Evolutionary conservation across 2,329 filamentous ascomycete species (phyloP), one percentile per base, ranked within the genome.

Genomic region (Xylaria multiplex): DNA sequence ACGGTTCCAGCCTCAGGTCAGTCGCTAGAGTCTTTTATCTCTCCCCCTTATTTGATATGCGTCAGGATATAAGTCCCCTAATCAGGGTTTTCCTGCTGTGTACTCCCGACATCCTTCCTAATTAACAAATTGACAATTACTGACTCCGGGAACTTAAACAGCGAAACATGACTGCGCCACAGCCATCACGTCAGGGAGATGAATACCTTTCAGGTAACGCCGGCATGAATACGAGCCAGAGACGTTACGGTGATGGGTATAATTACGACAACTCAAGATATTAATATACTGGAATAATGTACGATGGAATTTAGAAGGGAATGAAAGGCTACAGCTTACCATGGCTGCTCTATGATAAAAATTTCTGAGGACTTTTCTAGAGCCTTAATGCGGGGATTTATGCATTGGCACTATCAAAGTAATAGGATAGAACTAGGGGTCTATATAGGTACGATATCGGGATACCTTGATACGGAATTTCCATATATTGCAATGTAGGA

Each of bases 151-250:
- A 27, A 27, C 27, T 27, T 27, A 5, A 27, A 27, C 27, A 27
- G 68, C 78, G 83, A 57, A 84, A 81, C 62, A 79, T 84, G 79
- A 84, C 83, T 24, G 81, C 79, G 3, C 81, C 81, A 3, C 71
- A 79, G 60, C 77, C 78, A 14, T 70, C 73, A 32, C 73, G 77
- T 50, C 73, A 71, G 45, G 70, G 71, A 16, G 72, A 75, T 46
- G 72, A 73, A 27, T 77, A 76, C 42, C 77, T 73, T 59, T 69
- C 69, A 35, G 63, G 74, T 24, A 74, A 76, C 32, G 69, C 73
- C 32, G 77, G 73, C 22, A 75, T 72, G 13, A 67, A 70, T 19
- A 67, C 75, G 16, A 73, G 71, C 52, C 73, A 73, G 59, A 59
- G 73, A 60, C 67, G 69, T 52, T 68, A 68, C 63, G 67, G 71